Conservation (phyloP, 2,329 filamentous ascomycete species). For the Raffaelea deltoideospora region DNA sequence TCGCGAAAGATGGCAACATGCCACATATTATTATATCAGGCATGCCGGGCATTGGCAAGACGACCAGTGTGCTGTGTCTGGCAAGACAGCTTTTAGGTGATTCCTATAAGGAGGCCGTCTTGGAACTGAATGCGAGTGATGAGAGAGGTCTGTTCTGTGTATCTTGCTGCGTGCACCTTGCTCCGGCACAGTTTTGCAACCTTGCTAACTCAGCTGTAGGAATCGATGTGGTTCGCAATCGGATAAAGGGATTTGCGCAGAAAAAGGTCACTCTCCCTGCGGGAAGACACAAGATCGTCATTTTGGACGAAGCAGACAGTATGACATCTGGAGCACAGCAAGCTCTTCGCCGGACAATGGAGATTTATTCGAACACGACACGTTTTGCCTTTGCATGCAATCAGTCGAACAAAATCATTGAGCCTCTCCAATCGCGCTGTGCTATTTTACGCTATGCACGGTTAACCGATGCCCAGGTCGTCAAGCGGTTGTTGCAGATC, state of each 20-base stretch:
- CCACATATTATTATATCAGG: constrained; percentile 98
- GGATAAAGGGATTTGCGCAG: constrained; percentile 96
- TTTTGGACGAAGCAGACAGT: constrained; percentile 93
- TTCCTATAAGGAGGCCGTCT: constrained; percentile 89
- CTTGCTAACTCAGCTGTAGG: constrained; percentile 29
- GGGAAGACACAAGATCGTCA: constrained; percentile 89
- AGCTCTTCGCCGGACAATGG: constrained; percentile 89
- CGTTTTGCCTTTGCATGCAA: constrained; percentile 98
- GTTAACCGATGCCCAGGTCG: constrained; percentile 82
- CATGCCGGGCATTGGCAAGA: constrained; percentile 98
- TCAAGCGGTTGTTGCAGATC: constrained; percentile 81
- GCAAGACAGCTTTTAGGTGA: constrained; percentile 84
- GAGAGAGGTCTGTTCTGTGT: constrained; percentile 62
- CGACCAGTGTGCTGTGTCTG: constrained; percentile 84
- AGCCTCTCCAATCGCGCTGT: constrained; percentile 92
- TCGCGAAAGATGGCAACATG: constrained; percentile 98
- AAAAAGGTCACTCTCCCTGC: constrained; percentile 93
- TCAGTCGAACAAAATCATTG: constrained; percentile 98
- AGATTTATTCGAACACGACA: constrained; percentile 94
- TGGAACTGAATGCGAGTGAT: constrained; percentile 93
- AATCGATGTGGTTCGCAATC: constrained; percentile 92
- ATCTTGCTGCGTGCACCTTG: too few species aligned
- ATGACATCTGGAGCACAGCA: constrained; percentile 98
- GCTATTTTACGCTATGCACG: constrained; percentile 90
- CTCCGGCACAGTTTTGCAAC: too few species aligned